Conservation (phyloP, 2,329 filamentous ascomycete species). For the Coccinonectria pachysandricola region DNA sequence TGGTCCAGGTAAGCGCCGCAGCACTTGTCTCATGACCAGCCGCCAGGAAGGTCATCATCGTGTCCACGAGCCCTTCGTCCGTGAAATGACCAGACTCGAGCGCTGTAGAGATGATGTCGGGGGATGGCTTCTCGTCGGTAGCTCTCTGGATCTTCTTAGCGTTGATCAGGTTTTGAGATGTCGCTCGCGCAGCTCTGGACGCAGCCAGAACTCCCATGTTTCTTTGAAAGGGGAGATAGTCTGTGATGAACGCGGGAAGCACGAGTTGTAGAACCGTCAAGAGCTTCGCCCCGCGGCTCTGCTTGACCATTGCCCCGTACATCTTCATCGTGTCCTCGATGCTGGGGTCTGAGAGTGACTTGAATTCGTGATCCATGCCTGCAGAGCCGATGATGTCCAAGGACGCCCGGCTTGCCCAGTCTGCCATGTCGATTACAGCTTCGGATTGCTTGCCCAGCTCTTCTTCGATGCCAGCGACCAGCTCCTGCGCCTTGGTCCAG, state of each 20-base stretch:
- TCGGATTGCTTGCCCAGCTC: too few relatives aligned
- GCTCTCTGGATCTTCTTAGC: constrained; percentile 16
- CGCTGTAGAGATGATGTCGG: constrained; percentile 29
- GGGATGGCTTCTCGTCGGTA: constrained; percentile 16
- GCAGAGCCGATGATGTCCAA: constrained; percentile 52
- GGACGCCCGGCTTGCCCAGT: constrained; percentile 43
- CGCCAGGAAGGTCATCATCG: neutral
- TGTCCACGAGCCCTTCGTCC: neutral
- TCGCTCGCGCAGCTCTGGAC: constrained; percentile 6
- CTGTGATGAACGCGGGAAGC: constrained; percentile 7
- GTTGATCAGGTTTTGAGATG: constrained; percentile 23
- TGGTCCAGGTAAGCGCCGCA: constrained; percentile 29
- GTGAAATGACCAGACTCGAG: constrained; percentile 19
- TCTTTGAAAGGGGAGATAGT: constrained; percentile 8
- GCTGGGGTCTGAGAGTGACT: constrained; percentile 26
- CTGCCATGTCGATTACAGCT: constrained; percentile 25
- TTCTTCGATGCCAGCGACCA: too few relatives aligned
- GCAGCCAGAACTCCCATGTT: constrained; percentile 9
- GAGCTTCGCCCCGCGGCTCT: constrained; percentile 13
- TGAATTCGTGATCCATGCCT: constrained; percentile 45
- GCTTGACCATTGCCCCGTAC: constrained; percentile 16
- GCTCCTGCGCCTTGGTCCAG: constrained; percentile 43
- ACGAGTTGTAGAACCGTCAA: constrained; percentile 7
- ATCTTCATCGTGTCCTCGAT: constrained; percentile 35
- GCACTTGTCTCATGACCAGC: constrained; percentile 32